A percentile compares a stretch with the other conserved stretches of the same genome.
These are phyloP conservation scores for Nannochloris sp. DNA, from an alignment of 139 green algal species.

Conservation along the genomic window DNA sequence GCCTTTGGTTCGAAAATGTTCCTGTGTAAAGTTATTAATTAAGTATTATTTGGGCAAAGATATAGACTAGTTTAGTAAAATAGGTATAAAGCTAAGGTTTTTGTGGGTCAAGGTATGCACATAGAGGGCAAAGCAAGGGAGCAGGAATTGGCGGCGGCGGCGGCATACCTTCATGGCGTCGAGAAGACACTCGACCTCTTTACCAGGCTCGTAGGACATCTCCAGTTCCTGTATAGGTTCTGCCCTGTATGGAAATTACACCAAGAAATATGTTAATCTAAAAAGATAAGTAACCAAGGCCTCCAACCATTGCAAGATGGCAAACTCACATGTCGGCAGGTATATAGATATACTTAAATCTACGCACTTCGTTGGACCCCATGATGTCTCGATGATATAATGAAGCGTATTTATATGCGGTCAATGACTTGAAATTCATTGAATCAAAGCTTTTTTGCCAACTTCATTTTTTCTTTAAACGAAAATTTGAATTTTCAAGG, in stretches of 20 bases:
- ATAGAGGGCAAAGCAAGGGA: too few species aligned
- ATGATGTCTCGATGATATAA: neutral
- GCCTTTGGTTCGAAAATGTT: conserved; percentile 14
- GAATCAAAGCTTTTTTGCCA: neutral
- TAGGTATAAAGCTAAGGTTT: too few species aligned
- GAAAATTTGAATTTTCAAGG: neutral
- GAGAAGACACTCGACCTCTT: conserved; percentile 63
- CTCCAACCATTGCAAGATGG: too few species aligned
- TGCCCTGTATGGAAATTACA: conserved; percentile 25
- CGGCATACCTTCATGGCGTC: conserved; percentile 47
- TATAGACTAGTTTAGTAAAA: too few species aligned
- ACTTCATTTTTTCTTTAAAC: neutral
- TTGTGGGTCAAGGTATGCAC: too few species aligned
- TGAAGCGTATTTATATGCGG: neutral
- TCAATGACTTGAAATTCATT: neutral
- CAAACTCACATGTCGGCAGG: conserved; percentile 52
- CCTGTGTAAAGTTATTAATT: conserved; percentile 7
- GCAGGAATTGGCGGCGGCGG: neutral
- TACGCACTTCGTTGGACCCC: neutral
- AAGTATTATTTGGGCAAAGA: neutral
- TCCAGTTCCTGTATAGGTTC: conserved; percentile 45
- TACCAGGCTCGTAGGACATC: conserved; percentile 21
- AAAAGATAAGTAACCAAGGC: neutral
- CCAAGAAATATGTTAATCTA: neutral
- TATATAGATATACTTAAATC: conserved; percentile 58